These are phyloP conservation scores for Penicillium sp. DNA, from an alignment of 2,329 filamentous ascomycete species.

Conservation along the genomic window DNA sequence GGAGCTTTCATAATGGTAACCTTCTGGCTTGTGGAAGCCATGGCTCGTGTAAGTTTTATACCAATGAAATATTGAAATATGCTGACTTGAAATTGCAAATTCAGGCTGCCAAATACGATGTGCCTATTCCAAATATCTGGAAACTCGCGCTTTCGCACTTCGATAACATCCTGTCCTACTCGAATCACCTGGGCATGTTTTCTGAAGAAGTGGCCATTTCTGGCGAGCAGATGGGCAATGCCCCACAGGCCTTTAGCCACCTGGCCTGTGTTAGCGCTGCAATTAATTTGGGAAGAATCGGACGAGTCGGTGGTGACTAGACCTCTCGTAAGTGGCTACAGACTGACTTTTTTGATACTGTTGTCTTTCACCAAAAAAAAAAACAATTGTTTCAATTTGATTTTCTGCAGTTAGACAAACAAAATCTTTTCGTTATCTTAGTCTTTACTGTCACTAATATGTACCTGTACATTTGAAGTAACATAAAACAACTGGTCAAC, in stretches of 20 bases:
- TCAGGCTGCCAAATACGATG: constrained; percentile 31
- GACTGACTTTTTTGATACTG: constrained; percentile 1
- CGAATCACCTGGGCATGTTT: constrained; percentile 75
- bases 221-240: constrained; percentile 76
- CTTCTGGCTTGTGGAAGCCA: constrained; percentile 77
- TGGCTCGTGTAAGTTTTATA: constrained; percentile 61
- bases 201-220: constrained; percentile 73
- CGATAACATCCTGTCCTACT: constrained; percentile 74
- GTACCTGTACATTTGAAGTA: neutral
- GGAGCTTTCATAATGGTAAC: constrained; percentile 80
- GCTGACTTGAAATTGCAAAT: neutral
- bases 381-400: neutral
- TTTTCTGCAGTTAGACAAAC: neutral
- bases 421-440: neutral
- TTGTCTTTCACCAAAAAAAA: neutral
- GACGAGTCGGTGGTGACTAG: constrained; percentile 6
- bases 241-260: constrained; percentile 75
- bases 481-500: neutral
- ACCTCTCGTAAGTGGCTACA: neutral
- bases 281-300: constrained; percentile 65
- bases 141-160: constrained; percentile 63
- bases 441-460: neutral
- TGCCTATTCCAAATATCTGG: constrained; percentile 34
- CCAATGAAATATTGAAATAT: neutral
- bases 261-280: constrained; percentile 72